phyloP scores from a whole-genome alignment of 2,329 filamentous ascomycete species.

The Chrysosphaeria jannelii region DNA sequence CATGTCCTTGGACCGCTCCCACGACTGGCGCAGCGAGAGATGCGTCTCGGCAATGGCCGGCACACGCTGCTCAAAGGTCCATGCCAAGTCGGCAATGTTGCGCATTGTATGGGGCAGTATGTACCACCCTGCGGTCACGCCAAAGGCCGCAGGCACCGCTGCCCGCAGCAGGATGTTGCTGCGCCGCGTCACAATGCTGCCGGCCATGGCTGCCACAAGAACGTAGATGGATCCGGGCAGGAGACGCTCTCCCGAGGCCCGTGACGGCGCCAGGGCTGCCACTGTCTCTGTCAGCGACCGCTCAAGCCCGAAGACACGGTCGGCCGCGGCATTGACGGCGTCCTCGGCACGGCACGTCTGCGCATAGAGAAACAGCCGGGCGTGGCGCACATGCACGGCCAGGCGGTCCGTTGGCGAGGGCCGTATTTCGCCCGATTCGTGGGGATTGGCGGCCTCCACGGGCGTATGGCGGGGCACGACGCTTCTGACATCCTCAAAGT shows the following conservation, averaged over 20 bases:
- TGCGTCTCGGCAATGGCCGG: slow-evolving; percentile 64
- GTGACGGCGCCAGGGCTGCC: slow-evolving; percentile 60
- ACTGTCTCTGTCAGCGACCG: slow-evolving; percentile 71
- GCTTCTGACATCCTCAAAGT: slow-evolving; percentile 15
- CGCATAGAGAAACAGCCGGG: slow-evolving; percentile 50
- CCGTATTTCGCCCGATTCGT: slow-evolving; percentile 8
- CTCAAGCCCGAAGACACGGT: slow-evolving; percentile 58
- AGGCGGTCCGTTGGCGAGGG: slow-evolving; percentile 77
- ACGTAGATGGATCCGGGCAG: slow-evolving; percentile 82
- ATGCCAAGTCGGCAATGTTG: slow-evolving; percentile 62
- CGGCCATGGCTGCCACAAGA: slow-evolving; percentile 79
- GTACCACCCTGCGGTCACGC: slow-evolving; percentile 54
- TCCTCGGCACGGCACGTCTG: slow-evolving; percentile 50
- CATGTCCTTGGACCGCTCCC: slow-evolving; percentile 39
- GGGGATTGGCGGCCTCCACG: slow-evolving; percentile 4
- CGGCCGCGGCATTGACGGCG: slow-evolving; percentile 54
- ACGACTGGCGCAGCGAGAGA: slow-evolving; percentile 33
- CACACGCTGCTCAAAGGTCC: slow-evolving; percentile 78
- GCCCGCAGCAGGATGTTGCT: slow-evolving; percentile 59
- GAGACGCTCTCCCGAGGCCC: slow-evolving; percentile 61
- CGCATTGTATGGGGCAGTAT: slow-evolving; percentile 70
- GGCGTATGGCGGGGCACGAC: slow-evolving; percentile 4
- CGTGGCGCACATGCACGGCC: slow-evolving; percentile 50
- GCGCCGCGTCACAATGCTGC: slow-evolving; percentile 70
- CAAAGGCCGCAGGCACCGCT: slow-evolving; percentile 46